Percentiles rank a stretch among this genome's conserved stretches.
Evolutionary conservation across 768 basidiomycete genomes (phyloP).

Genomic region (Saitozyma podzolica): DNA sequence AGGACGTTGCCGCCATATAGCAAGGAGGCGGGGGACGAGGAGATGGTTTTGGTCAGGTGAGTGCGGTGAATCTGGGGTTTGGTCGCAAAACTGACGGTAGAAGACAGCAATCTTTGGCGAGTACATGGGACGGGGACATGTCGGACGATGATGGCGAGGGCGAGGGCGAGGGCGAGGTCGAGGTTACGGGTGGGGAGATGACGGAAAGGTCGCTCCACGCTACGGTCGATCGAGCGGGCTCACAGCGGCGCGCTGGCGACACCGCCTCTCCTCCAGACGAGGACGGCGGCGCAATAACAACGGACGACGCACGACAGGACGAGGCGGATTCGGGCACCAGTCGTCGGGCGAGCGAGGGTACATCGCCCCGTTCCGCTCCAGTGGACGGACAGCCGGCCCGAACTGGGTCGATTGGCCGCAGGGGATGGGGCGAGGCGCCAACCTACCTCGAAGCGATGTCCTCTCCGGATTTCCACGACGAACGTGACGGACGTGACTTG

Average conservation of each 20-base stretch:
- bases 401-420: constrained; percentile 4
- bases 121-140: background rate
- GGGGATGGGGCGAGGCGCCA: constrained; percentile 43
- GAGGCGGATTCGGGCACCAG: background rate
- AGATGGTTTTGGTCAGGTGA: constrained; percentile 41
- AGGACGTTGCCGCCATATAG: constrained; percentile 42
- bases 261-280: background rate
- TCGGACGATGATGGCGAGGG: constrained; percentile 10
- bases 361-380: background rate
- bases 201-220: constrained; percentile 1
- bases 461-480: constrained; percentile 11
- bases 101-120: background rate
- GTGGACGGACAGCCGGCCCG: background rate
- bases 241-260: background rate
- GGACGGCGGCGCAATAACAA: background rate
- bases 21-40: constrained; percentile 46
- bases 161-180: background rate
- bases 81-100: background rate
- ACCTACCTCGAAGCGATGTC: constrained; percentile 48
- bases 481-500: background rate
- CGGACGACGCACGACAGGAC: constrained; percentile 5
- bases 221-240: too few relatives aligned
- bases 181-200: background rate
- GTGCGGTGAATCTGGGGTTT: constrained; percentile 1
- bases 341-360: background rate